Percentiles rank a stretch among this genome's conserved stretches.
phyloP scores from a whole-genome alignment of 148 eudicot species.

The Amaranthus cruentus region DNA sequence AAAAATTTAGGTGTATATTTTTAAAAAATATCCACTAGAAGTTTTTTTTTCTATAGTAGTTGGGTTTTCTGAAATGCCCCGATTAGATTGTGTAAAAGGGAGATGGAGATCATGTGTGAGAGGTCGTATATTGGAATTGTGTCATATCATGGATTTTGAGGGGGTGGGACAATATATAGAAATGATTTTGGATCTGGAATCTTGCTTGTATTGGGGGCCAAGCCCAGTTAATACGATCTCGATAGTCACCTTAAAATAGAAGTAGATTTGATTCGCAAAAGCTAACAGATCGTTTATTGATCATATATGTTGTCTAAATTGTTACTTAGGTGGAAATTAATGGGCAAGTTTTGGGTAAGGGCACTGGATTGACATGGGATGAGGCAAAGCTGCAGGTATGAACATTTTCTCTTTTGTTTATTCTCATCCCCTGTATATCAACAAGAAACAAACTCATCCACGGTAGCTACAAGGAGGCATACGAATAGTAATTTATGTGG shows the following conservation, averaged over 20 bases:
- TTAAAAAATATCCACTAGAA: too few relatives aligned
- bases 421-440: neutral
- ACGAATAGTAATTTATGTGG: neutral
- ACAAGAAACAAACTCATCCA: neutral
- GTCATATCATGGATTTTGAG: neutral
- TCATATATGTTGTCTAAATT: neutral
- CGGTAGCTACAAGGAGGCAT: neutral
- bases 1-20: too few relatives aligned
- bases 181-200: neutral
- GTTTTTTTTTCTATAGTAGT: neutral
- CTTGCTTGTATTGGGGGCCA: neutral
- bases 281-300: neutral
- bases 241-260: neutral
- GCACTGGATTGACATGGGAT: slow-evolving; percentile 71
- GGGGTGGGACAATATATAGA: neutral
- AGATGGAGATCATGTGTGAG: neutral
- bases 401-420: neutral
- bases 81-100: neutral
- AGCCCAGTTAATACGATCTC: neutral
- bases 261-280: too few relatives aligned
- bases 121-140: neutral
- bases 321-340: slow-evolving; percentile 67
- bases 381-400: slow-evolving; percentile 75
- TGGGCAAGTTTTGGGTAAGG: slow-evolving; percentile 74
- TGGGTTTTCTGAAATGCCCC: neutral